phyloP scores from a whole-genome alignment of 2,329 filamentous ascomycete genomes.

The Aureobasidium sp. region DNA sequence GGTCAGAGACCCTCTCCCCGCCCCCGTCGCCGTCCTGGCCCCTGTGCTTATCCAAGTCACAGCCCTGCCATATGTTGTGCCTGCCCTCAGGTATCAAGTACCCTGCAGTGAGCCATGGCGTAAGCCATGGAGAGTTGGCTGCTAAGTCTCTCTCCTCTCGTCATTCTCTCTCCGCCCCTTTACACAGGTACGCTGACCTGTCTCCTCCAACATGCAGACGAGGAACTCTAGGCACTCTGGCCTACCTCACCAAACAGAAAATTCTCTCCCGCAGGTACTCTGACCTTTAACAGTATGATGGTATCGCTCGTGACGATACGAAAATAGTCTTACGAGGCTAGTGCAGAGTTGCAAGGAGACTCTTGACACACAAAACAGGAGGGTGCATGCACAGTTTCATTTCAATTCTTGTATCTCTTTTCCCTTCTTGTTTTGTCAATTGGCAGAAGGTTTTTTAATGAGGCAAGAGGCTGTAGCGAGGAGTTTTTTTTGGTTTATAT shows the following conservation, averaged over 20 bases:
- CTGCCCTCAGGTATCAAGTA: background rate
- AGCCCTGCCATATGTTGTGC: background rate
- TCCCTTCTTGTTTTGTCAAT: slow-evolving; percentile 2
- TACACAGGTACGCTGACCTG: slow-evolving; percentile 9
- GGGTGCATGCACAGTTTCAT: slow-evolving; percentile 5
- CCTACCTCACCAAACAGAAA: background rate
- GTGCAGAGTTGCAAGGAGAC: slow-evolving; percentile 9
- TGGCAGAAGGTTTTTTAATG: slow-evolving; percentile 1
- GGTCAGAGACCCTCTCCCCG: too few relatives aligned
- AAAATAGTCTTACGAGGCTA: background rate
- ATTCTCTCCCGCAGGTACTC: slow-evolving; percentile 16
- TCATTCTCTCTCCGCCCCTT: slow-evolving; percentile 3
- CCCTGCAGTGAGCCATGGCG: background rate
- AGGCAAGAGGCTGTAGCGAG: slow-evolving; percentile 7
- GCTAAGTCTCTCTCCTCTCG: background rate
- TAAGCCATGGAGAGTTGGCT: background rate
- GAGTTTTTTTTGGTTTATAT: background rate
- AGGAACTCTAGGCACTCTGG: background rate
- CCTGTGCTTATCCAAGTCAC: too few relatives aligned
- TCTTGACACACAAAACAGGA: slow-evolving; percentile 4
- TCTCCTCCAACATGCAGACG: slow-evolving; percentile 6
- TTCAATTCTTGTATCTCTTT: slow-evolving; percentile 8
- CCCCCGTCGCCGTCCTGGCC: background rate
- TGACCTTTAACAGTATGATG: slow-evolving; percentile 17
- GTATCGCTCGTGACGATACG: slow-evolving; percentile 12